phyloP scores from a whole-genome alignment of 1,284 basidiomycete species.

The Cryptococcus floricola region DNA sequence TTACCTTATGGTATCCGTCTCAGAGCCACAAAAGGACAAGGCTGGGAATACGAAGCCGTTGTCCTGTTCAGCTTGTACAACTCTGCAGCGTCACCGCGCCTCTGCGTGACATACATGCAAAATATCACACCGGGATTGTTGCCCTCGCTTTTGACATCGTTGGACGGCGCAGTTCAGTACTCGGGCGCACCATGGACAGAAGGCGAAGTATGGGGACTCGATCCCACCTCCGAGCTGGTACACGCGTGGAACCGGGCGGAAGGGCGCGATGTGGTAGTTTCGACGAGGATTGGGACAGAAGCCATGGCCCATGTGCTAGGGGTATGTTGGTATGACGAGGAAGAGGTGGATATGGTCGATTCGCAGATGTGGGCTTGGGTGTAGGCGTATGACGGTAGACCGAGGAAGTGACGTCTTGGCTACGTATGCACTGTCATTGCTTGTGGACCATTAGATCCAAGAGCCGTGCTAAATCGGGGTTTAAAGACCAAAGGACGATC shows the following conservation, averaged over 20 bases:
- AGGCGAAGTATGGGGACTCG: slow-evolving; percentile 15
- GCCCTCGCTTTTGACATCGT: slow-evolving; percentile 8
- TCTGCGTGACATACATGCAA: slow-evolving; percentile 18
- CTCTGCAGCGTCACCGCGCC: slow-evolving; percentile 1
- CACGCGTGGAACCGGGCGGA: slow-evolving; percentile 6
- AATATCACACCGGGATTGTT: slow-evolving; percentile 14
- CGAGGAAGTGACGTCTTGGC: background rate
- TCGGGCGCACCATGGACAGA: slow-evolving; percentile 8
- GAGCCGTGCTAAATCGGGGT: no score
- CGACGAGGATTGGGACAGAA: background rate
- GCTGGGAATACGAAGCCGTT: slow-evolving; percentile 11
- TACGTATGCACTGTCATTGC: no score
- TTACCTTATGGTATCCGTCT: background rate
- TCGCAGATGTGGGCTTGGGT: slow-evolving; percentile 23
- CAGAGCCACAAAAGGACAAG: background rate
- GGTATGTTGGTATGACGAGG: slow-evolving; percentile 21
- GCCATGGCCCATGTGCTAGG: slow-evolving; percentile 16
- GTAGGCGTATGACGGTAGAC: background rate
- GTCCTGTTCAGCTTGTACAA: slow-evolving; percentile 18
- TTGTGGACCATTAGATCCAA: no score
- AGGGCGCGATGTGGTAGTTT: slow-evolving; percentile 4
- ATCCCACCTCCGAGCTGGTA: slow-evolving; percentile 1
- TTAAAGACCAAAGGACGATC: no score
- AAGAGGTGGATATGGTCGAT: slow-evolving; percentile 14
- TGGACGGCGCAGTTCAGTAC: slow-evolving; percentile 13